Conservation (phyloP, 257 asterid genomes). For the Solanum tarapatanum region DNA sequence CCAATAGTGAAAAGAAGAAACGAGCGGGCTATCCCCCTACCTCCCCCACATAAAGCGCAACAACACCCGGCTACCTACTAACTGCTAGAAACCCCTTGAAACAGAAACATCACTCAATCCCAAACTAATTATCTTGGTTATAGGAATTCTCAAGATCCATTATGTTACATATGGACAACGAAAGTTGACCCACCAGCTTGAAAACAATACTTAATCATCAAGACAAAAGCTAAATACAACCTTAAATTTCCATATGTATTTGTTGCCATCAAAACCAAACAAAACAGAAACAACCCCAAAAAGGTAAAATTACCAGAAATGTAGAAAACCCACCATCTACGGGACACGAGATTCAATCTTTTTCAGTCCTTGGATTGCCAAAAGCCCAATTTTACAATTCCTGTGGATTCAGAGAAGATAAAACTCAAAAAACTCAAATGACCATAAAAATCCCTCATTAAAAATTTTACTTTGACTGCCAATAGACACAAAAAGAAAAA, state of each 20-base stretch:
- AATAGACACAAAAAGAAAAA: neutral
- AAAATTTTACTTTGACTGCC: neutral
- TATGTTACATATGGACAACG: neutral
- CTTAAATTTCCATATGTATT: neutral
- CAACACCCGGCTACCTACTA: neutral
- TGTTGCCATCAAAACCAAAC: neutral
- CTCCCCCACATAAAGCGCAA: neutral
- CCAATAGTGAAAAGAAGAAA: neutral
- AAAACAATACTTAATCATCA: neutral
- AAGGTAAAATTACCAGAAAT: neutral
- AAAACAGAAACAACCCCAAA: neutral
- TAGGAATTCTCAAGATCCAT: neutral
- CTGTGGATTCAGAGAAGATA: neutral
- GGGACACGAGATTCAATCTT: neutral
- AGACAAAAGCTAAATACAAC: neutral
- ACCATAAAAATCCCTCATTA: neutral
- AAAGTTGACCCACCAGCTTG: neutral
- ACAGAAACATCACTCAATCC: neutral
- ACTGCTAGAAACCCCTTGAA: neutral
- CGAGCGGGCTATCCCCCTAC: neutral
- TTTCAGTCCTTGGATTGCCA: neutral
- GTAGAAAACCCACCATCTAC: constrained; percentile 2
- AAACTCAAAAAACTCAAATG: neutral
- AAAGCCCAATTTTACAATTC: neutral
- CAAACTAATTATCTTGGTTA: neutral